Evolutionary conservation across 352 stramenopile genomes (phyloP).

Genomic region (Globisporangium yorkense): DNA sequence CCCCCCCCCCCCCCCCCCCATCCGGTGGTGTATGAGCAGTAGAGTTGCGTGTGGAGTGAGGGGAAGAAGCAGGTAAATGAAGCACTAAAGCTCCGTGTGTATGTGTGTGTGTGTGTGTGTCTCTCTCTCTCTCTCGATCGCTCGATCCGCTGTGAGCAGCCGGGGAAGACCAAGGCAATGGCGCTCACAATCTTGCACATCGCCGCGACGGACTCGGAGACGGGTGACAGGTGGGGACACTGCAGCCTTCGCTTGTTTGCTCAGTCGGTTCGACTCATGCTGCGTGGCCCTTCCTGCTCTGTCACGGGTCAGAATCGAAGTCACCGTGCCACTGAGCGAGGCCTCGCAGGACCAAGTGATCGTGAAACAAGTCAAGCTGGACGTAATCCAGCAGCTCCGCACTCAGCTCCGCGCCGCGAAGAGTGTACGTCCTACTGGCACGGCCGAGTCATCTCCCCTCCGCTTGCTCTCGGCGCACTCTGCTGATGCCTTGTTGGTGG

Average conservation of each 20-base stretch:
- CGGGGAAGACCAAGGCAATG: constrained; percentile 8
- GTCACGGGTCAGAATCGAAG: constrained; percentile 18
- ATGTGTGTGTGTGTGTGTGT: background rate
- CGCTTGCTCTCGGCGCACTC: background rate
- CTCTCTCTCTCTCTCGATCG: background rate
- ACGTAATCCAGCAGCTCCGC: constrained; percentile 48
- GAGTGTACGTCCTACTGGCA: constrained; percentile 3
- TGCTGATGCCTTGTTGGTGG: background rate
- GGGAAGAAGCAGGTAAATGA: background rate
- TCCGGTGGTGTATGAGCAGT: background rate
- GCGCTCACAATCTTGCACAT: constrained; percentile 31
- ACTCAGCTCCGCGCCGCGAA: constrained; percentile 17
- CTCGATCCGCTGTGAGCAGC: constrained; percentile 1
- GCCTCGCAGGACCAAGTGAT: constrained; percentile 25
- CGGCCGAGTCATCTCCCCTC: no score
- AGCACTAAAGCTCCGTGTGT: background rate
- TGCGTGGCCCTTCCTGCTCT: background rate
- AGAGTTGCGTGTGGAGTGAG: background rate
- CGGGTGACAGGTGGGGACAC: constrained; percentile 22
- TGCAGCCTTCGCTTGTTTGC: background rate
- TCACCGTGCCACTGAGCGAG: constrained; percentile 31
- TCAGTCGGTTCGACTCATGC: background rate
- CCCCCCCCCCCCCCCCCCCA: background rate
- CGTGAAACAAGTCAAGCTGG: constrained; percentile 52
- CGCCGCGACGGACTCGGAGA: constrained; percentile 18